phyloP scores from a whole-genome alignment of 108 stramenopile genomes.

The Nitzschia palea region DNA sequence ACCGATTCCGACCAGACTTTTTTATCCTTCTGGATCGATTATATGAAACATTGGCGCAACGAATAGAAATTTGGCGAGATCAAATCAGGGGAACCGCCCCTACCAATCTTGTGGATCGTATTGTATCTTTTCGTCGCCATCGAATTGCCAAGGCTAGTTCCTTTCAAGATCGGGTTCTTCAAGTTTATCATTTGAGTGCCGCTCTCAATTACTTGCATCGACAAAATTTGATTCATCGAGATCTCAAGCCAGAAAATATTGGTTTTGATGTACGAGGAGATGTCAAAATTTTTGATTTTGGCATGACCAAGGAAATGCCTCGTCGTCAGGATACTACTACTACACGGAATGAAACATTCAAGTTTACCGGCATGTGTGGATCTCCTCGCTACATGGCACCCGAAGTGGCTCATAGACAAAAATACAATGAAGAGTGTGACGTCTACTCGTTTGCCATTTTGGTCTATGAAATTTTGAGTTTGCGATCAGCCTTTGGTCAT shows the following conservation, averaged over 20 bases:
- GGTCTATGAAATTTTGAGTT: slow-evolving; percentile 57
- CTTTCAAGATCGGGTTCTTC: slow-evolving; percentile 30
- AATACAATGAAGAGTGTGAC: slow-evolving; percentile 72
- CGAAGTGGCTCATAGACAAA: slow-evolving; percentile 6
- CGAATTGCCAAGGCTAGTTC: slow-evolving; percentile 23
- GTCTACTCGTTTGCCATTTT: slow-evolving; percentile 79
- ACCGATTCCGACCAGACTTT: slow-evolving; percentile 34
- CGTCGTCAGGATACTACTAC: slow-evolving; percentile 7
- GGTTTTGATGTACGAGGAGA: slow-evolving; percentile 31
- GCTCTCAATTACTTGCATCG: slow-evolving; percentile 14
- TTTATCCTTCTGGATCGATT: slow-evolving; percentile 58
- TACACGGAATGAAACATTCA: slow-evolving; percentile 27
- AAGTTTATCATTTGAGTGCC: slow-evolving; percentile 23
- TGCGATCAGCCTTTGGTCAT: slow-evolving; percentile 10
- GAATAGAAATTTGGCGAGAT: slow-evolving; percentile 45
- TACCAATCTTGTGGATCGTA: too few species aligned
- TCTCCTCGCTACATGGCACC: slow-evolving; percentile 59
- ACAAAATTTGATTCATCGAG: slow-evolving; percentile 9
- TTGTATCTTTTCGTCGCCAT: slow-evolving; percentile 20
- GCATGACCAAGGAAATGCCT: slow-evolving; percentile 48
- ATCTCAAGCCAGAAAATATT: slow-evolving; percentile 20
- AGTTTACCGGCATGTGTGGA: slow-evolving; percentile 67
- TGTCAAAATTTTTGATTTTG: slow-evolving; percentile 61
- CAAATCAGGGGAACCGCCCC: slow-evolving; percentile 9
- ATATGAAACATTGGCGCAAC: slow-evolving; percentile 55